Conservation (phyloP, 2,329 filamentous ascomycete species). For the Fusarium devonianum region DNA sequence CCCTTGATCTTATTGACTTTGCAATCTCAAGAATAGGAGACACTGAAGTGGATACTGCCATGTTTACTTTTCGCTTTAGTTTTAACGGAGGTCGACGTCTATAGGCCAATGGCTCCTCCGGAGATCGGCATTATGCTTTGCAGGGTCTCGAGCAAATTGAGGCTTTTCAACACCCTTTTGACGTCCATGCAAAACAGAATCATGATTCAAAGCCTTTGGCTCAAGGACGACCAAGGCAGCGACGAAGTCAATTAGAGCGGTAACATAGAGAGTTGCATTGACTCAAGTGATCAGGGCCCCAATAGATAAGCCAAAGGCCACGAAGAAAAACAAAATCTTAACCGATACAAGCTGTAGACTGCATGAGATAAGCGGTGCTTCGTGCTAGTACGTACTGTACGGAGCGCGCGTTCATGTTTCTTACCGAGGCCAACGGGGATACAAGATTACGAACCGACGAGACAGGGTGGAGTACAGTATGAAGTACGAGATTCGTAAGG, state of each 20-base stretch:
- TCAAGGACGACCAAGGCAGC: constrained; percentile 2
- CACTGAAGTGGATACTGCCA: constrained; percentile 24
- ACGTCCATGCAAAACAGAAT: constrained; percentile 1
- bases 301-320: constrained; percentile 34
- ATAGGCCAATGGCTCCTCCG: constrained; percentile 37
- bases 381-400: constrained; percentile 40
- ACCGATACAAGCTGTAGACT: constrained; percentile 22
- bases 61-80: constrained; percentile 15
- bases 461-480: background rate
- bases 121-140: constrained; percentile 31
- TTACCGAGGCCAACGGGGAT: constrained; percentile 30
- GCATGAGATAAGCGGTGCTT: constrained; percentile 22
- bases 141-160: constrained; percentile 30
- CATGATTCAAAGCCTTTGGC: constrained; percentile 1
- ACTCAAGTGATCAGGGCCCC: constrained; percentile 29
- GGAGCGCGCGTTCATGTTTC: constrained; percentile 6
- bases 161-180: constrained; percentile 8
- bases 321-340: constrained; percentile 25
- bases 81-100: constrained; percentile 15
- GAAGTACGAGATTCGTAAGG: constrained; percentile 4
- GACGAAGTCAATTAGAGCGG: constrained; percentile 3
- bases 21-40: constrained; percentile 25
- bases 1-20: constrained; percentile 16
- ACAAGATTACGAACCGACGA: constrained; percentile 24
- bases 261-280: constrained; percentile 13